Evolutionary conservation across 805 yeast genomes (phyloP).

Genomic region (Candida loeiensis): DNA sequence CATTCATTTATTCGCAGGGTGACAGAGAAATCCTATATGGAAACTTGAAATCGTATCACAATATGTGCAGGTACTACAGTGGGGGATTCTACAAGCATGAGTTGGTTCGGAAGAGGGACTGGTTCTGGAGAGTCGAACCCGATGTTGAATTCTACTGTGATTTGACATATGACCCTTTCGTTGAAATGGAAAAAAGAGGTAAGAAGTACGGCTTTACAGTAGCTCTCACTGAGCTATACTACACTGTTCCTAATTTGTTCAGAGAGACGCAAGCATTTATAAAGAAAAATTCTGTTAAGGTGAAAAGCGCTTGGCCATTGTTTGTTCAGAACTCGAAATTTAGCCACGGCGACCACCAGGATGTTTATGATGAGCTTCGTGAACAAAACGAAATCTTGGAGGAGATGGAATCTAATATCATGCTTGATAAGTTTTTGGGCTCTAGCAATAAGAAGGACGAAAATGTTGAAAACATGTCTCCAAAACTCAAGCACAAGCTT

Average conservation of each 20-base stretch:
- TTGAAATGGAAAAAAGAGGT: constrained; percentile 57
- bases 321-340: constrained; percentile 42
- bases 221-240: constrained; percentile 69
- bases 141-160: constrained; percentile 69
- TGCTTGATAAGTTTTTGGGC: constrained; percentile 21
- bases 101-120: constrained; percentile 63
- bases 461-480: neutral
- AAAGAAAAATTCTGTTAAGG: constrained; percentile 37
- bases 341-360: constrained; percentile 20
- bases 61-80: constrained; percentile 92
- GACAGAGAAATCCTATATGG: constrained; percentile 86
- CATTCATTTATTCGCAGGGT: constrained; percentile 68
- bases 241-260: constrained; percentile 81
- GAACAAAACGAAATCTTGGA: constrained; percentile 19
- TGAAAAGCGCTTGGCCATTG: constrained; percentile 68
- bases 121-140: constrained; percentile 98
- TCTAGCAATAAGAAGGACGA: constrained; percentile 10
- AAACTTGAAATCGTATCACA: constrained; percentile 75
- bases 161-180: constrained; percentile 73
- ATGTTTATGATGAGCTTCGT: constrained; percentile 21
- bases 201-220: constrained; percentile 79
- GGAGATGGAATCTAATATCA: constrained; percentile 27
- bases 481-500: constrained; percentile 6
- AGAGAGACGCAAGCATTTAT: constrained; percentile 66
- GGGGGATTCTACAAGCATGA: constrained; percentile 82